These are phyloP conservation scores for Grigorovia humatica DNA, from an alignment of 805 yeast genomes.

Conservation along the genomic window DNA sequence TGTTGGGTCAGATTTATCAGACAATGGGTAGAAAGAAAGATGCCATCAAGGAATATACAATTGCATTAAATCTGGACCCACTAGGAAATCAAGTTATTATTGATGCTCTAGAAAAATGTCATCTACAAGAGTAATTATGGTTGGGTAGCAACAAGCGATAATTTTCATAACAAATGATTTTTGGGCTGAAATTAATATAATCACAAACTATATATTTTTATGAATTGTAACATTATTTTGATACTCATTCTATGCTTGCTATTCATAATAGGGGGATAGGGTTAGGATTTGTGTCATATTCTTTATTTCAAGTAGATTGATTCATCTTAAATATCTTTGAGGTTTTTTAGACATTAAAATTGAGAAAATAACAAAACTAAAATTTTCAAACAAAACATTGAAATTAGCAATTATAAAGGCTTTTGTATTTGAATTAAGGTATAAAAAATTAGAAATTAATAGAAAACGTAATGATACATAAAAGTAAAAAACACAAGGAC, in stretches of 20 bases:
- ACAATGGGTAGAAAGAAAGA: conserved; percentile 59
- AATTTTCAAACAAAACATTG: neutral
- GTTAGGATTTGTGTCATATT: no score
- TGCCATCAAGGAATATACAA: conserved; percentile 79
- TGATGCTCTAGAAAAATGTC: conserved; percentile 62
- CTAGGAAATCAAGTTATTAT: conserved; percentile 79
- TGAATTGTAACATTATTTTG: neutral
- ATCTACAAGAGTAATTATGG: conserved; percentile 16
- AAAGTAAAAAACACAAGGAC: no score
- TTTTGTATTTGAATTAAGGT: neutral
- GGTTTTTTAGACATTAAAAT: no score
- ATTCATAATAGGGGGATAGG: no score
- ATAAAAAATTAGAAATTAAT: neutral
- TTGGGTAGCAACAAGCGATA: neutral
- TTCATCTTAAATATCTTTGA: no score
- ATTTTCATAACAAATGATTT: neutral
- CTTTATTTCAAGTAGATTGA: no score
- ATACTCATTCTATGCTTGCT: no score
- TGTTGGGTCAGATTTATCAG: conserved; percentile 79
- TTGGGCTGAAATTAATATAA: neutral
- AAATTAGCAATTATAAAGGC: neutral
- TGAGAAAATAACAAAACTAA: neutral
- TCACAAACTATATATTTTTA: conserved; percentile 4
- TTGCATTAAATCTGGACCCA: conserved; percentile 85
- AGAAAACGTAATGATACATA: neutral